Percentiles rank a stretch among this genome's conserved stretches.
These are phyloP conservation scores for Paraconiothyrium brasiliense DNA, from an alignment of 2,329 filamentous ascomycete species.

Conservation along the genomic window DNA sequence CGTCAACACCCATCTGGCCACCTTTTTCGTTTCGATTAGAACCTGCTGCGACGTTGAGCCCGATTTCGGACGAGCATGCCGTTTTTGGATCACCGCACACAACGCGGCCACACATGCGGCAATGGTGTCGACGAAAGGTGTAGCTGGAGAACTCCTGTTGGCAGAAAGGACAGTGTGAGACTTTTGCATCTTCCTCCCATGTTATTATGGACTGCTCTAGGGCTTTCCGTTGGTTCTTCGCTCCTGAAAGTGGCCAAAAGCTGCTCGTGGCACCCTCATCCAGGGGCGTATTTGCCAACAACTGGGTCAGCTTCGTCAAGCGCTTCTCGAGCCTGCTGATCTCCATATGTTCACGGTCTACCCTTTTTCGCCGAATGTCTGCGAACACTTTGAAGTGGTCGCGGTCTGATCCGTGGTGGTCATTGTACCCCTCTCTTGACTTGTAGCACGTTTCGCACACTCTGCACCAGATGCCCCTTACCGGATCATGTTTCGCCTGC, in stretches of 20 bases:
- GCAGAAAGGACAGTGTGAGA: slow-evolving; percentile 88
- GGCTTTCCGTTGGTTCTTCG: slow-evolving; percentile 77
- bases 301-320: slow-evolving; percentile 85
- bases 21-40: slow-evolving; percentile 52
- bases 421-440: slow-evolving; percentile 93
- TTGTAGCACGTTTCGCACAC: slow-evolving; percentile 99
- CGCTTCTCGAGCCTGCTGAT: slow-evolving; percentile 90
- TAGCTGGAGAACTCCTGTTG: slow-evolving; percentile 95
- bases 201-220: slow-evolving; percentile 92
- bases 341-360: slow-evolving; percentile 88
- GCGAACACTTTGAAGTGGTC: slow-evolving; percentile 79
- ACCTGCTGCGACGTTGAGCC: slow-evolving; percentile 73
- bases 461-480: slow-evolving; percentile 89
- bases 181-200: slow-evolving; percentile 90
- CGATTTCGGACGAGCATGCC: slow-evolving; percentile 83
- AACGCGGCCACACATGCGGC: slow-evolving; percentile 89
- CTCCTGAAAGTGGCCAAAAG: slow-evolving; percentile 66
- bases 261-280: slow-evolving; percentile 64
- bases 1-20: slow-evolving; percentile 73
- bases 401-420: slow-evolving; percentile 75
- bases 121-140: slow-evolving; percentile 93
- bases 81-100: slow-evolving; percentile 90
- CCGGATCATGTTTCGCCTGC: slow-evolving; percentile 87
- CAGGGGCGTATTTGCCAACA: slow-evolving; percentile 76
- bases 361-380: slow-evolving; percentile 74